Conservation (phyloP, 2,329 filamentous ascomycete species). For the Trichoderma citrinoviride region DNA sequence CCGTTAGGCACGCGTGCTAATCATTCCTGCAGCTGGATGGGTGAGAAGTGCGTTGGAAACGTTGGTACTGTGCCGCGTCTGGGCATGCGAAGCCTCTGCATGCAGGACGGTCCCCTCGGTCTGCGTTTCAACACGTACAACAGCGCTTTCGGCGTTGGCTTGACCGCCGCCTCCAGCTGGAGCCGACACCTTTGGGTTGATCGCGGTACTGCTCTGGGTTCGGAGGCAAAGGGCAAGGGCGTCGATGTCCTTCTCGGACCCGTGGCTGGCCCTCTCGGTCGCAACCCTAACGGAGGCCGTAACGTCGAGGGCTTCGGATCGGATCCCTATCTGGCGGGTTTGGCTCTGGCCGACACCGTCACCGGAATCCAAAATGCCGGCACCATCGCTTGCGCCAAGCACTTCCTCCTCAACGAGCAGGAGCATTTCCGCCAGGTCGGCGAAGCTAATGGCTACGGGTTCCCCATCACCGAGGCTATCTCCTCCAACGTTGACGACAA, state of each 20-base stretch:
- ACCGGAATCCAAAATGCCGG: slow-evolving; percentile 79
- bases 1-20: not conserved
- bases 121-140: slow-evolving; percentile 74
- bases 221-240: slow-evolving; percentile 72
- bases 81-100: slow-evolving; percentile 70
- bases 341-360: slow-evolving; percentile 69
- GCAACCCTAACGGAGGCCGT: slow-evolving; percentile 46
- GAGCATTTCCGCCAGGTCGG: slow-evolving; percentile 69
- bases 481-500: slow-evolving; percentile 68
- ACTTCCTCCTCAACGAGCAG: slow-evolving; percentile 72
- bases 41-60: slow-evolving; percentile 76
- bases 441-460: slow-evolving; percentile 54
- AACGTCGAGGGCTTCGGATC: slow-evolving; percentile 69
- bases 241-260: slow-evolving; percentile 66
- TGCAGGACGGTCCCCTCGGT: slow-evolving; percentile 83
- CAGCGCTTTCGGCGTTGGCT: slow-evolving; percentile 75
- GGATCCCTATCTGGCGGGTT: slow-evolving; percentile 72
- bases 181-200: slow-evolving; percentile 65
- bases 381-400: slow-evolving; percentile 80
- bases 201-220: slow-evolving; percentile 48
- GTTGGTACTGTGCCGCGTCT: slow-evolving; percentile 67
- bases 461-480: slow-evolving; percentile 58
- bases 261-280: slow-evolving; percentile 47
- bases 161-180: slow-evolving; percentile 81
- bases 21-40: slow-evolving; percentile 37